Evolutionary conservation across 2,329 filamentous ascomycete genomes (phyloP), one percentile per base, ranked within the genome.

Genomic region (Fusarium sp.): DNA sequence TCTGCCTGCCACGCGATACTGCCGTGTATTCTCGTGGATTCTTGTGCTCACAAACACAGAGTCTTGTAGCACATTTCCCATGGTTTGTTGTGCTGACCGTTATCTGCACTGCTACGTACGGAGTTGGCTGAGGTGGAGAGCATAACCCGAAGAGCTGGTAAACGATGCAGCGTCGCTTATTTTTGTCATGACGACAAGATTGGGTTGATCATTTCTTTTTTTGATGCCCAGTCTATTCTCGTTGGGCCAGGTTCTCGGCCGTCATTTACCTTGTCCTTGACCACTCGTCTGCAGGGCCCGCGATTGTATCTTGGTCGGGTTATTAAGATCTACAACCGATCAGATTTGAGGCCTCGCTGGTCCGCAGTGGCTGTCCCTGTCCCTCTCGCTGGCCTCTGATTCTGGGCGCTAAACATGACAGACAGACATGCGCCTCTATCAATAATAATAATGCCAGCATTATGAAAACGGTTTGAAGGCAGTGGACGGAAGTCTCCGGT

Each of bases 121-220:
- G 48, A 26, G 17, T 30, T 40, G 18, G 45, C 45, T 14, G n/a
- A 27, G 52, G 30, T 48, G 18, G 18, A 20, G 49, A 66, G 40
- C 41, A 9, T 17, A 38, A 30, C 15, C 61, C 54, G 17, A 30
- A 45, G 32, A 38, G 58, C 41, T 41, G 52, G 41, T 33, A 42
- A 23, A 18, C 5, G 12, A 54, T 58, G 32, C n/a, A 40, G 20
- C 15, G 14, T 65, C 50, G 60, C 52, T 52, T 46, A n/a, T 8
- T 12, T 23, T 23, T 30, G 49, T n/a, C 53, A 70, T 72, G 69
- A 71, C 69, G 69, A 71, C 69, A 52, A 35, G 27, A 45, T 35
- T 53, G 8, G 27, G 38, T 13, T 14, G 64, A 67, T 67, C 62
- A 38, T 46, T 38, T n/a, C 57, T 65, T 38, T n/a, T 23, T 26